Evolutionary conservation across 2,329 filamentous ascomycete species (phyloP).

Genomic region (Aspergillus ustus): DNA sequence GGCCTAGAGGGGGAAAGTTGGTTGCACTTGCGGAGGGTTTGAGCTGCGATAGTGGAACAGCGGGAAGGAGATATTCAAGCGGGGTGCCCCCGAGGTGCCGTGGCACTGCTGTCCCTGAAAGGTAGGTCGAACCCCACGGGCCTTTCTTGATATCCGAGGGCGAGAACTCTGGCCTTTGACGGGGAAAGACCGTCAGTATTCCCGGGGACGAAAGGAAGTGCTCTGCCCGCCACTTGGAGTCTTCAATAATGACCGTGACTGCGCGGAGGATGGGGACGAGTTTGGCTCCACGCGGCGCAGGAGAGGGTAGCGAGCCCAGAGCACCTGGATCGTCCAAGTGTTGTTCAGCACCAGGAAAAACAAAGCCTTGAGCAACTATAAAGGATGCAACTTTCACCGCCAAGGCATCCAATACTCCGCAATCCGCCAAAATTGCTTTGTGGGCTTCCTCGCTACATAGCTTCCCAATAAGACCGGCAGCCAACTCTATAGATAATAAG

Average conservation of each 20-base stretch:
- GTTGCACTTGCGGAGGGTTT: slow-evolving; percentile 38
- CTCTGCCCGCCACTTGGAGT: slow-evolving; percentile 78
- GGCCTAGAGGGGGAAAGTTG: slow-evolving; percentile 61
- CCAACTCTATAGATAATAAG: slow-evolving; percentile 55
- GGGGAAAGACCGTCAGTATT: slow-evolving; percentile 71
- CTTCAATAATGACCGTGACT: slow-evolving; percentile 73
- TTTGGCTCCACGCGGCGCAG: slow-evolving; percentile 63
- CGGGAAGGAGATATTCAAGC: slow-evolving; percentile 69
- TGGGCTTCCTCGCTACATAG: slow-evolving; percentile 72
- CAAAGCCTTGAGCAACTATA: slow-evolving; percentile 69
- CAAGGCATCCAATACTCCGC: slow-evolving; percentile 77
- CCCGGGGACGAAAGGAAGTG: slow-evolving; percentile 71
- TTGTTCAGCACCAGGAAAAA: slow-evolving; percentile 67
- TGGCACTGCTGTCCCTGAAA: slow-evolving; percentile 55
- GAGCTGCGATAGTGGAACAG: slow-evolving; percentile 41
- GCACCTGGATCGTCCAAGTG: slow-evolving; percentile 60
- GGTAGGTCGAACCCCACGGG: slow-evolving; percentile 59
- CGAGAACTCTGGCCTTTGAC: slow-evolving; percentile 56
- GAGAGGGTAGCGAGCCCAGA: slow-evolving; percentile 62
- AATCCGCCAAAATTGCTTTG: slow-evolving; percentile 71
- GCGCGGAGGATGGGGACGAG: slow-evolving; percentile 76
- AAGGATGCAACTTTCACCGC: slow-evolving; percentile 74
- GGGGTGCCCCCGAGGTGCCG: slow-evolving; percentile 56
- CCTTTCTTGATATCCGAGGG: slow-evolving; percentile 54
- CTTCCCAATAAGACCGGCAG: slow-evolving; percentile 57